Evolutionary conservation across 2,329 filamentous ascomycete genomes (phyloP).

Genomic region (Dendrostoma leiphaemia): DNA sequence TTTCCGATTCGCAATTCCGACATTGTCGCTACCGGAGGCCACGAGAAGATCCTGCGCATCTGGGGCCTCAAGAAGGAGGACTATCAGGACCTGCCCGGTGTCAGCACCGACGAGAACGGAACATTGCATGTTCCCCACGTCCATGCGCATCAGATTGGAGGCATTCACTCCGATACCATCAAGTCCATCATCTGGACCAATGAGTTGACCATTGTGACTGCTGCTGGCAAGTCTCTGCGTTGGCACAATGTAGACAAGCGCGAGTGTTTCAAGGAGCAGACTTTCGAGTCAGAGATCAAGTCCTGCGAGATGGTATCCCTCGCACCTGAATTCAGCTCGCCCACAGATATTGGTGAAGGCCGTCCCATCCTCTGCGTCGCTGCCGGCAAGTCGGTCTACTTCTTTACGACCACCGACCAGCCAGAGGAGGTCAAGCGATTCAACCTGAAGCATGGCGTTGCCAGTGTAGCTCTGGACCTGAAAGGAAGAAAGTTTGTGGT

Average conservation of each 20-base stretch:
- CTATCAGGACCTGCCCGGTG: slow-evolving; percentile 53
- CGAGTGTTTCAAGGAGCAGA: slow-evolving; percentile 71
- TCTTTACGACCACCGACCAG: slow-evolving; percentile 76
- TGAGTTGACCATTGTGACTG: slow-evolving; percentile 85
- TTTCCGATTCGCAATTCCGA: slow-evolving; percentile 79
- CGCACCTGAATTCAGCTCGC: slow-evolving; percentile 55
- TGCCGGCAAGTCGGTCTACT: slow-evolving; percentile 91
- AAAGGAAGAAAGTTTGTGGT: slow-evolving; percentile 82
- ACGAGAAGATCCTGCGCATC: slow-evolving; percentile 94
- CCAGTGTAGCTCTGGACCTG: slow-evolving; percentile 84
- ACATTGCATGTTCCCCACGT: slow-evolving; percentile 53
- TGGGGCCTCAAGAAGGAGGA: slow-evolving; percentile 68
- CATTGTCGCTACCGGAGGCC: slow-evolving; percentile 89
- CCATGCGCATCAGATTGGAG: slow-evolving; percentile 80
- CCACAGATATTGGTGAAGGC: slow-evolving; percentile 64
- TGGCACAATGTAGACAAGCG: slow-evolving; percentile 90
- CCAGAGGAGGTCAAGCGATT: slow-evolving; percentile 75
- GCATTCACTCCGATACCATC: slow-evolving; percentile 83
- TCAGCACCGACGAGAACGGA: slow-evolving; percentile 29
- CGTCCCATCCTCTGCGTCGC: slow-evolving; percentile 79
- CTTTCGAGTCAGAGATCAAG: slow-evolving; percentile 80
- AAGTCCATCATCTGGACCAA: slow-evolving; percentile 95
- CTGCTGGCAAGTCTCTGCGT: slow-evolving; percentile 85
- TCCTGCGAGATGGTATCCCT: slow-evolving; percentile 85
- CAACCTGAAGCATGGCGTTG: slow-evolving; percentile 78